A percentile compares a stretch with the other conserved stretches of the same genome.
phyloP scores from a whole-genome alignment of 1,139 yeast genomes.

The Diutina mesorugosa region DNA sequence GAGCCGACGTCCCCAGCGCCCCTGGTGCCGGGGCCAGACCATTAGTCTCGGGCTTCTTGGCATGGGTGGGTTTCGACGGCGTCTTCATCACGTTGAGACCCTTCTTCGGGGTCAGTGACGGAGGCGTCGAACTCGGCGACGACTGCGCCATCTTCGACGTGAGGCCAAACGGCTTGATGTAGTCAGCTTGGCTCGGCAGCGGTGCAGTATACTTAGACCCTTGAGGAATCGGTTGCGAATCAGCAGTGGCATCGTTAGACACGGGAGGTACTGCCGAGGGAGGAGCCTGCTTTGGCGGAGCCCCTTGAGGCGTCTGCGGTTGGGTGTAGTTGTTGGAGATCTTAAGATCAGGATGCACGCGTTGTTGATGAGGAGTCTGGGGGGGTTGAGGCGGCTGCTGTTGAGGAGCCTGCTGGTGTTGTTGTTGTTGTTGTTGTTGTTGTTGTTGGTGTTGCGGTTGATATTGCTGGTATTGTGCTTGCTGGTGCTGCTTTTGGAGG shows the following conservation, averaged over 20 bases:
- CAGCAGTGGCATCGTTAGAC: background rate
- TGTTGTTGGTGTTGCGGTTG: background rate
- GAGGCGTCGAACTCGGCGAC: background rate
- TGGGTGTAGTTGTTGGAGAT: conserved; percentile 8
- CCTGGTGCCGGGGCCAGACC: background rate
- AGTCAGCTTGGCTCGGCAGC: conserved; percentile 7
- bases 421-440: background rate
- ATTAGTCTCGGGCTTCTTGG: conserved; percentile 8
- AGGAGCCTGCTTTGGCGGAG: background rate
- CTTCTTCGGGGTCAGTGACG: background rate
- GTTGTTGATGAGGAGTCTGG: background rate
- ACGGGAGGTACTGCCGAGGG: background rate
- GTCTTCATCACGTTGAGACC: background rate
- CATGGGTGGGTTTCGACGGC: conserved; percentile 7
- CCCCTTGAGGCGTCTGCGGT: background rate
- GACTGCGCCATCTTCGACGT: conserved; percentile 4
- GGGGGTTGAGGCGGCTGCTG: background rate
- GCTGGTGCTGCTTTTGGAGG: background rate
- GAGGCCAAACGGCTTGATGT: conserved; percentile 12
- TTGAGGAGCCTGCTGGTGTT: background rate
- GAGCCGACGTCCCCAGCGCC: conserved; percentile 5
- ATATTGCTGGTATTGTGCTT: background rate
- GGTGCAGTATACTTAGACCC: background rate
- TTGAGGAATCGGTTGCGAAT: background rate
- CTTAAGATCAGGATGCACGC: conserved; percentile 21